Evolutionary conservation across 2,329 filamentous ascomycete genomes (phyloP), one percentile per base, ranked within the genome.

Genomic region (Fonsecaea multimorphosa): DNA sequence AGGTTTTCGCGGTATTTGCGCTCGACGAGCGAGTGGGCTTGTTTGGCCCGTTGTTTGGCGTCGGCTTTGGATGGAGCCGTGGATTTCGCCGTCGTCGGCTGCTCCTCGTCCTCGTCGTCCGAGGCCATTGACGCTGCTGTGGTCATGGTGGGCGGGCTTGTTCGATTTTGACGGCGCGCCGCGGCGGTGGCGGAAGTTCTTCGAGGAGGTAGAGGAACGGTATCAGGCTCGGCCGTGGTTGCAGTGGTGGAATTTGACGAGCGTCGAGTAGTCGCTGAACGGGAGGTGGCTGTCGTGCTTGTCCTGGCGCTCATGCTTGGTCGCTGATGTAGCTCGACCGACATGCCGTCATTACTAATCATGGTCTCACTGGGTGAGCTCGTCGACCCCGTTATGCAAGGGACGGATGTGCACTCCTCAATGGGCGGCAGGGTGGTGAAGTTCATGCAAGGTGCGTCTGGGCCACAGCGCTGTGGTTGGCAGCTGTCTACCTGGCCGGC

Each of bases 1-100:
- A 72, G 65, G 57, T 72, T 72, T 60, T 72, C 71, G 34, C 71
- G 65, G 46, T 72, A 72, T 38, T 72, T 72, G 46, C 67, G 67
- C 40, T 72, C 71, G 34, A 72, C 71, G 19, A 72, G 67, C 2
- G 65, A 68, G 53, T 72, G 71, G 14, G 71, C 71, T 60, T 72
- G 70, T 31, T 71, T 70, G 11, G 69, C 69, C 7, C 70, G 68
- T 51, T 70, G 63, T 59, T 71, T 72, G 27, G 63, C 59, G n/a
- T 72, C 70, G 14, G 67, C 59, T 49, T 70, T 70, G 44, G 61
- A 66, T 34, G 63, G 67, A 14, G 67, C 63, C 0, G 53, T 68
- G n/a, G 61, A 24, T 51, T 69, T 72, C 0, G 63, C 29, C 19
- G 46, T 63, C 55, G 52, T 63, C 55, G 52, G 2, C 24, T 61